Evolutionary conservation across 2,329 filamentous ascomycete genomes (phyloP), one percentile per base, ranked within the genome.

Genomic region (Pseudopyrenochaeta lycopersici): DNA sequence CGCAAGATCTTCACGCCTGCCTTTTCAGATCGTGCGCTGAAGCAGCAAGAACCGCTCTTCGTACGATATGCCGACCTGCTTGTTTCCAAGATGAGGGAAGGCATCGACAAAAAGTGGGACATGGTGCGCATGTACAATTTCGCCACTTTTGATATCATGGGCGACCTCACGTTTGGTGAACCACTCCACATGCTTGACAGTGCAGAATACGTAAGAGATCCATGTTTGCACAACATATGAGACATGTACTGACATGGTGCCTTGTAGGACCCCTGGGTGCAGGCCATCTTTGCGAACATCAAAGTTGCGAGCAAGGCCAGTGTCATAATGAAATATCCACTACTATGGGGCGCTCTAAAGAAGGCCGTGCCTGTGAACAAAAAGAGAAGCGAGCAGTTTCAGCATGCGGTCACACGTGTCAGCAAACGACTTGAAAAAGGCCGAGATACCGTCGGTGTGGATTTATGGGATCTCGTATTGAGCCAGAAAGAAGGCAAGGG

Each of bases 381-480:
- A 35, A 64, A 60, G 29, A 43, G 55, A 2, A 20, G 45, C 1
- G 46, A 53, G 15, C 66, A 72, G 23, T 67, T 62, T 45, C 30
- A 62, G 14, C 56, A 64, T 43, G 51, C 64, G 2, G 61, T 58
- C 3, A 55, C 63, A 2, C 62, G 69, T 4, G 72, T 75, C 1
- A 66, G 58, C 4, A 70, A 71, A 43, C 61, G 71, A 7, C 58
- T 75, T 7, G 65, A 73, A 2, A 66, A 67, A 17, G 68, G 69
- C 2, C 52, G 58, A 11, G 48, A 58, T 2, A 43, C 50, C 2
- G 62, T 66, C 29, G 68, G 68, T 3, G 48, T 65, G 5, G 78
- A 81, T 56, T 72, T 82, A 30, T 77, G 78, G 71, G 68, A 71
- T 17, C 69, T 77, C 18, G 72, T 80, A 0, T 60, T 79, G 7